Evolutionary conservation across 139 green algal genomes (phyloP).

Genomic region (Ettlia oleoabundans): DNA sequence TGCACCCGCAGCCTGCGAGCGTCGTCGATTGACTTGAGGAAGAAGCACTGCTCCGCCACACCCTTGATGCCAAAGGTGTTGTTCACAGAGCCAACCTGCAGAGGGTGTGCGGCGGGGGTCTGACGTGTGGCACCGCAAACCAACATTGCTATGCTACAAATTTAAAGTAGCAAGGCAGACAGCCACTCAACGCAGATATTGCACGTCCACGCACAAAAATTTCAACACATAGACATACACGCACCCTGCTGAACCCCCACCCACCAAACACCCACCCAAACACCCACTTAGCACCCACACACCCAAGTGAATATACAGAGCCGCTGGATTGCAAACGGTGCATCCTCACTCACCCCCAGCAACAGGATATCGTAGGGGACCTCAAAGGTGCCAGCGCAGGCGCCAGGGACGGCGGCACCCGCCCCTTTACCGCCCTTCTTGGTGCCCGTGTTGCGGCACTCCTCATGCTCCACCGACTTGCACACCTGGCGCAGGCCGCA

Average conservation of each 20-base stretch:
- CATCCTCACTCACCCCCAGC: slow-evolving; percentile 60
- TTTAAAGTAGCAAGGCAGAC: too few species aligned
- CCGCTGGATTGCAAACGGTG: too few species aligned
- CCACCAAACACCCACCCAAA: too few species aligned
- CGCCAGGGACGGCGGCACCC: neutral
- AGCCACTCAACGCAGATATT: too few species aligned
- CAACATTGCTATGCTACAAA: neutral
- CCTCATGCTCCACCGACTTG: neutral
- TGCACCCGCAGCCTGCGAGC: slow-evolving; percentile 71
- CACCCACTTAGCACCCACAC: too few species aligned
- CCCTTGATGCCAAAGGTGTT: slow-evolving; percentile 91
- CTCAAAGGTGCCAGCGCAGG: slow-evolving; percentile 52
- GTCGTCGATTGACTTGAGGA: slow-evolving; percentile 89
- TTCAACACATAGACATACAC: too few species aligned
- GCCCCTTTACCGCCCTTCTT: neutral
- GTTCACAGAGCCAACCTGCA: slow-evolving; percentile 79
- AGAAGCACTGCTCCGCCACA: slow-evolving; percentile 81
- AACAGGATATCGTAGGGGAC: slow-evolving; percentile 74
- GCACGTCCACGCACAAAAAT: too few species aligned
- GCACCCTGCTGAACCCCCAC: too few species aligned
- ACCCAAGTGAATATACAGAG: neutral
- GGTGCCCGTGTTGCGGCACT: neutral
- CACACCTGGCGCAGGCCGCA: slow-evolving; percentile 43
- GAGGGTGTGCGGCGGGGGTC: neutral
- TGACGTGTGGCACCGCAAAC: too few species aligned